Evolutionary conservation across 192 early-diverging fungal species (phyloP).

Genomic region (Linnemannia elongata): DNA sequence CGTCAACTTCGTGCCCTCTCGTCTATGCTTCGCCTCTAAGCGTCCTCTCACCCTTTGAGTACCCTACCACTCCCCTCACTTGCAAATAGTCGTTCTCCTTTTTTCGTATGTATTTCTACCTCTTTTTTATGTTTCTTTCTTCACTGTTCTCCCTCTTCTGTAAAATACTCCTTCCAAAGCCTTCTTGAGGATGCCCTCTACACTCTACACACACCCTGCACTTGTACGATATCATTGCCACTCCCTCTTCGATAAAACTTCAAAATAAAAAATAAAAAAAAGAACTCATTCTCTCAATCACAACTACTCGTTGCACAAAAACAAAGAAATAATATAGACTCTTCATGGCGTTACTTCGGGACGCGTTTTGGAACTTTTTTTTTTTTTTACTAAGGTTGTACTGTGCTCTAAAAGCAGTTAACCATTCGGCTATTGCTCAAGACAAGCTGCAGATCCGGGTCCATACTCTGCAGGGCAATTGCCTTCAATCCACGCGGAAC

Average conservation of each 20-base stretch:
- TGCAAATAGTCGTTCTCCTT: not conserved
- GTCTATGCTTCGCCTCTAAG: constrained; percentile 51
- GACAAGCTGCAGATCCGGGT: constrained; percentile 3
- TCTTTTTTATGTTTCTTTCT: not conserved
- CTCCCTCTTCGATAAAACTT: not conserved
- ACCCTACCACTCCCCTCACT: too few species aligned
- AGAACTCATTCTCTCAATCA: not conserved
- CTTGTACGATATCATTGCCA: constrained; percentile 1
- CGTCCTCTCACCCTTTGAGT: too few species aligned
- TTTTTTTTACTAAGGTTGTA: not conserved
- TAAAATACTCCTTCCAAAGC: not conserved
- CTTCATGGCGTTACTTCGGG: too few species aligned
- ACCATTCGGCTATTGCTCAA: not conserved
- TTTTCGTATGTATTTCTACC: not conserved
- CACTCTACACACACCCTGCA: not conserved
- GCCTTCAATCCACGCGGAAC: constrained; percentile 18
- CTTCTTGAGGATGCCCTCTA: not conserved
- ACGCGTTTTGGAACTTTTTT: not conserved
- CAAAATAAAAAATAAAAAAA: not conserved
- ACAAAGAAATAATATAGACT: too few species aligned
- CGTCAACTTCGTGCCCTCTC: constrained; percentile 48
- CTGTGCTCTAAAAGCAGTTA: too few species aligned
- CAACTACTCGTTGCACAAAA: not conserved
- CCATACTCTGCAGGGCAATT: constrained; percentile 10
- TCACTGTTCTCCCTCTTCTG: not conserved